Percentiles rank a stretch among this genome's conserved stretches.
phyloP scores from a whole-genome alignment of 2,329 filamentous ascomycete genomes.

The Amphichorda felina region DNA sequence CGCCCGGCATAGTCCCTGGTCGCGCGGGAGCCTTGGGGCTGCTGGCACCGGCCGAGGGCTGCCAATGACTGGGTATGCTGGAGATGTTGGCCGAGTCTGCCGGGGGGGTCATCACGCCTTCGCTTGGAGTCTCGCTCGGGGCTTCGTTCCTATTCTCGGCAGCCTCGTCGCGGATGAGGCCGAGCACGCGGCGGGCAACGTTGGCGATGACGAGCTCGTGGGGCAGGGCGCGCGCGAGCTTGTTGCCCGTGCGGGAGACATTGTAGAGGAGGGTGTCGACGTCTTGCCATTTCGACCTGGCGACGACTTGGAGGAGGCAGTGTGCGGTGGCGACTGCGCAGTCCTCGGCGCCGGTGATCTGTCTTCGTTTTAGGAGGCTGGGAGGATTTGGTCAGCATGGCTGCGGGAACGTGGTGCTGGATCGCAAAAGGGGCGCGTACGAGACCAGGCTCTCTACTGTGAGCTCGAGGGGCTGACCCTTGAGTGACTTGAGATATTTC shows the following conservation, averaged over 20 bases:
- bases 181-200: constrained; percentile 80
- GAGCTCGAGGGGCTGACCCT: constrained; percentile 62
- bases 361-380: constrained; percentile 79
- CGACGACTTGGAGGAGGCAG: constrained; percentile 77
- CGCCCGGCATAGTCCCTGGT: constrained; percentile 39
- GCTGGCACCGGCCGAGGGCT: background rate
- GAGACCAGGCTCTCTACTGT: constrained; percentile 77
- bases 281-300: constrained; percentile 66
- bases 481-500: constrained; percentile 69
- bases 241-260: constrained; percentile 66
- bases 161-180: constrained; percentile 83
- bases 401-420: background rate
- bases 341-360: constrained; percentile 77
- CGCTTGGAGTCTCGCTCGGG: constrained; percentile 31
- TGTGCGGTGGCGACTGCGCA: constrained; percentile 88
- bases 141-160: constrained; percentile 63
- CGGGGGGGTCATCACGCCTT: constrained; percentile 20
- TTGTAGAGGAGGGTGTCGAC: constrained; percentile 68
- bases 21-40: constrained; percentile 22
- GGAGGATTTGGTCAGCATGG: background rate
- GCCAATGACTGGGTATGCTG: background rate
- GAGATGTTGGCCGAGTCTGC: constrained; percentile 15
- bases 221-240: constrained; percentile 73
- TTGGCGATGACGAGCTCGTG: constrained; percentile 89
- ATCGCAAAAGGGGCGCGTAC: constrained; percentile 32